These are phyloP conservation scores for Candida schatavii DNA, from an alignment of 805 yeast genomes.

Conservation along the genomic window DNA sequence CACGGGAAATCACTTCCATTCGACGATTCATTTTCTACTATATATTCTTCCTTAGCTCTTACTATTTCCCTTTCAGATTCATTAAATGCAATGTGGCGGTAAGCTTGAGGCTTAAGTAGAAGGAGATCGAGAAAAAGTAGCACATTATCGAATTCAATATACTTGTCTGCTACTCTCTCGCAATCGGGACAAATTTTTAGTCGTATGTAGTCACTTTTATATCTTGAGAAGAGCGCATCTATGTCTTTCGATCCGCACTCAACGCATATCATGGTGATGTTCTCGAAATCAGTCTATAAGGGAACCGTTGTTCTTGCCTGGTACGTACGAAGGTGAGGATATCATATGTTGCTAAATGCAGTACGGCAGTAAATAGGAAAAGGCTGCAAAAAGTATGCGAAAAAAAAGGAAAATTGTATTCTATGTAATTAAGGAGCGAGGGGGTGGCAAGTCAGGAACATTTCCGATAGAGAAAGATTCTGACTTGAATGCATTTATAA, in stretches of 20 bases:
- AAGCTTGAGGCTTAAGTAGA: slow-evolving; percentile 82
- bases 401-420: neutral
- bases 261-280: slow-evolving; percentile 91
- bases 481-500: slow-evolving; percentile 48
- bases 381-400: too few species aligned
- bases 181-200: slow-evolving; percentile 76
- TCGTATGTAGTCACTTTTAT: slow-evolving; percentile 75
- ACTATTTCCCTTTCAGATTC: slow-evolving; percentile 34
- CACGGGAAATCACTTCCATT: slow-evolving; percentile 20
- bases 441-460: slow-evolving; percentile 75
- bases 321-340: too few species aligned
- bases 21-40: slow-evolving; percentile 6
- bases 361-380: too few species aligned
- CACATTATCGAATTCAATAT: slow-evolving; percentile 86
- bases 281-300: too few species aligned
- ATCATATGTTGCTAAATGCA: too few species aligned
- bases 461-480: slow-evolving; percentile 52
- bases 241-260: slow-evolving; percentile 72
- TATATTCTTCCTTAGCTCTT: slow-evolving; percentile 3
- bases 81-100: slow-evolving; percentile 83
- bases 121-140: slow-evolving; percentile 79
- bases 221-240: slow-evolving; percentile 62
- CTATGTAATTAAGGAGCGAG: slow-evolving; percentile 21
- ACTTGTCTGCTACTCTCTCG: slow-evolving; percentile 76
- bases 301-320: too few species aligned